A percentile compares a stretch with the other conserved stretches of the same genome.
phyloP scores from a whole-genome alignment of 2,329 filamentous ascomycete genomes.

The Sporothrix mexicana region DNA sequence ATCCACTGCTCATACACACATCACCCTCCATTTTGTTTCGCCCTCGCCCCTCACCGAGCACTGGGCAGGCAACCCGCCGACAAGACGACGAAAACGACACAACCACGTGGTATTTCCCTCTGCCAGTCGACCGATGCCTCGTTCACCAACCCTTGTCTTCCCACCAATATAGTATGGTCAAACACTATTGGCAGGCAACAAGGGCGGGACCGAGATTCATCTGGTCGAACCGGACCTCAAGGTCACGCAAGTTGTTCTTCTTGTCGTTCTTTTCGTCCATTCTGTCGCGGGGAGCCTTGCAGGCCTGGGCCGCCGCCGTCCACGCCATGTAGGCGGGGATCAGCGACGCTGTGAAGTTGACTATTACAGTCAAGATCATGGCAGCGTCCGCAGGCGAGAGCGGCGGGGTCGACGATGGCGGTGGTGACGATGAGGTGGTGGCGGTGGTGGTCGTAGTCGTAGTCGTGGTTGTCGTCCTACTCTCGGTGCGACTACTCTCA shows the following conservation, averaged over 20 bases:
- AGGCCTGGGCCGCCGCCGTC: constrained; percentile 25
- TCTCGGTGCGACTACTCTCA: not conserved
- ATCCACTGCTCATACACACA: constrained; percentile 10
- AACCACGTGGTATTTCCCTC: not conserved
- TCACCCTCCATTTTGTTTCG: not conserved
- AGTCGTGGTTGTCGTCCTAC: not conserved
- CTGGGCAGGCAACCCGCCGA: constrained; percentile 11
- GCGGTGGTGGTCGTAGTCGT: not conserved
- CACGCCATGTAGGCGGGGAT: constrained; percentile 29
- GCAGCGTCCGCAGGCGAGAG: constrained; percentile 1
- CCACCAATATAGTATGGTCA: constrained; percentile 25
- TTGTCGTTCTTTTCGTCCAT: not conserved
- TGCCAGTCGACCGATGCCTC: not conserved
- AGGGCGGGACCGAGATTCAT: constrained; percentile 23
- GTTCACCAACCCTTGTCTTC: not conserved
- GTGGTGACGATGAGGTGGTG: not conserved
- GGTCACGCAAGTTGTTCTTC: not conserved
- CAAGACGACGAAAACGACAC: not conserved
- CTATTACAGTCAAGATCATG: constrained; percentile 13
- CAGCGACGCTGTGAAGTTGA: constrained; percentile 11
- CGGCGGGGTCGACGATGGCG: not conserved
- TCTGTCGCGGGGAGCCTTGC: not conserved
- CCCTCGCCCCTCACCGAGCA: constrained; percentile 26
- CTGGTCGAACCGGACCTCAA: not conserved
- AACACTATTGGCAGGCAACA: constrained; percentile 33